Evolutionary conservation across 2,329 filamentous ascomycete genomes (phyloP).

Genomic region (Fusarium drepaniforme): DNA sequence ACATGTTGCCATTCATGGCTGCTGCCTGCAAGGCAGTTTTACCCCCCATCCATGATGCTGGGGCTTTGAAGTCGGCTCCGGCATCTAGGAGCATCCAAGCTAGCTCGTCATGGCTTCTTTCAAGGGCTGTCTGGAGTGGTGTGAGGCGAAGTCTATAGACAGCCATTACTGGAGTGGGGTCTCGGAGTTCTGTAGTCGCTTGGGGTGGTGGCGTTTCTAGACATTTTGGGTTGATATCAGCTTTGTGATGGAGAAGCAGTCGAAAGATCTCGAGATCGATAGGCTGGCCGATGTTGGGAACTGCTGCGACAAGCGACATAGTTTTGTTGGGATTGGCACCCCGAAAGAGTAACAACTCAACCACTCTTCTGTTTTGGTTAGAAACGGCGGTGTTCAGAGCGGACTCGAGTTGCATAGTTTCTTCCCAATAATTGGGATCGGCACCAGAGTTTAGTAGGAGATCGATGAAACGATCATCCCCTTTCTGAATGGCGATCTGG

Average conservation of each 20-base stretch:
- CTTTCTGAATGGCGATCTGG: fast-evolving
- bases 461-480: not conserved
- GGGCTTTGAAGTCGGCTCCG: not conserved
- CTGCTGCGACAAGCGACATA: no score
- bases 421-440: not conserved
- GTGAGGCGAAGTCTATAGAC: not conserved
- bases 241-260: no score
- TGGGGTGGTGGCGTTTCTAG: no score
- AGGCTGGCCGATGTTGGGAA: no score
- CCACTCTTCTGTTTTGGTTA: no score
- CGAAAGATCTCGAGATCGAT: no score
- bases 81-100: not conserved
- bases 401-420: no score
- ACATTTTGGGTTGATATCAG: no score
- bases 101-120: not conserved
- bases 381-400: not conserved
- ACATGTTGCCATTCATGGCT: not conserved
- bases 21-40: not conserved
- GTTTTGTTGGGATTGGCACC: no score
- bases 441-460: no score
- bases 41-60: not conserved
- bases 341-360: no score
- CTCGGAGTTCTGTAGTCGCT: not conserved
- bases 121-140: not conserved
- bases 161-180: not conserved